Base-by-base conservation (phyloP, 2,329 filamentous ascomycete genomes). In the Basipetospora chlamydospora region DNA sequence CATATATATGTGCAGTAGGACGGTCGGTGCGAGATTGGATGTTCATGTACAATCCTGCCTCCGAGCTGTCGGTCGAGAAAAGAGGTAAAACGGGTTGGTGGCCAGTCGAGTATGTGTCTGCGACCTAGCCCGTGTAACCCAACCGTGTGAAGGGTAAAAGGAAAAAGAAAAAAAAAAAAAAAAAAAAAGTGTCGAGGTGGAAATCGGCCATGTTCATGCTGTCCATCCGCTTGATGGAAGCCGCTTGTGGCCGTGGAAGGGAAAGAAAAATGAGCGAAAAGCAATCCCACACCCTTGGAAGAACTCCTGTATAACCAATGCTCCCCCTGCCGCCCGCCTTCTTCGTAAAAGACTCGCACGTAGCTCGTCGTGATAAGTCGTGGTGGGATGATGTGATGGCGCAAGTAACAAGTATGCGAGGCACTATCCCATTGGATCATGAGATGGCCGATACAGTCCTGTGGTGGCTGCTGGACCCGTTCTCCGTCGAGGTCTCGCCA, bases 401-500 rank as follows among this genome's bases (percentile, higher is more conserved):
- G 18, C 9, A 13, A 16, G 28, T 31, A 31, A 12, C 28, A 31
- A n/a, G n/a, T n/a, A n/a, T n/a, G n/a, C n/a, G n/a, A n/a, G n/a
- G n/a, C n/a, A n/a, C n/a, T 13, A 6, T 9, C 12, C 20, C 5
- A 21, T n/a, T n/a, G 18, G 3, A 13, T 37, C 35, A 37, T 11
- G 35, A 37, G 21, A 37, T 25, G 18, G 35, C 35, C 13, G 35
- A 37, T 21, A 25, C 17, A n/a, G 35, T 37, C 15, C 26, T 20
- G 10, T 38, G 36, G 13, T 38, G 29, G 23, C 31, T 37, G 28
- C 38, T 66, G 10, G 72, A 77, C 38, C 65, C 68, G 8, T 70
- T 67, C 49, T 80, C 77, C 4, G 75, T 78, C 20, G 76, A 80
- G 22, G 71, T 70, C 49, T 95, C 87, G 41, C 86, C 85, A 44